Evolutionary conservation across 192 early-diverging fungal genomes (phyloP), one percentile per base, ranked within the genome.

Genomic region (Cladochytrium replicatum): DNA sequence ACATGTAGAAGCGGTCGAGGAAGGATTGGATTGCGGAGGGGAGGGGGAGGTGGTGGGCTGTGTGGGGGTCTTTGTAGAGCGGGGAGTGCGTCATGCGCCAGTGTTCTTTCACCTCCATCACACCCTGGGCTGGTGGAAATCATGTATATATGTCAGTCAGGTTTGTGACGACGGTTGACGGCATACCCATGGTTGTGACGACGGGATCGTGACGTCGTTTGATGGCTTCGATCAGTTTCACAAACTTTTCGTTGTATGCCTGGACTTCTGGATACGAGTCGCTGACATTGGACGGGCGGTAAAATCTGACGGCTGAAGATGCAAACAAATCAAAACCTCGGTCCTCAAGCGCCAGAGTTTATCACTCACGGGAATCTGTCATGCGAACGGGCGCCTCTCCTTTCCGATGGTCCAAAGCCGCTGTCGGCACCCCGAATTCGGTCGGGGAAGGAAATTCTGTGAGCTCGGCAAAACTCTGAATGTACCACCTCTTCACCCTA

Each of bases 1-100:
- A 90, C 80, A 93, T 85, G 68, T 97, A 93, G 71, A 97, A 97
- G 29, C 89, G 80, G 67, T 93, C 91, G 50, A 97, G 64, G 52
- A 97, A 97, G 25, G 80, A 70, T 66, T 97, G 91, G 11, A 93
- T 74, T 32, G 77, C 84, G 15, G 78, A 78, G n/a, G 69, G 74
- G 3, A 73, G 61, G 21, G 57, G 67, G 15, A 66, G 45, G 1
- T 43, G 47, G 0, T 49, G 47, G 2, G 13, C 47, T 52, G 9
- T 13, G 13, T 11, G 50, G 11, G 48, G 38, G 11, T 2, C 50
- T 8, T 38, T 38, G 15, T 53, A 32, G 15, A 53, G 34, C 9
- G 59, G 57, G 17, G 72, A 64, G 34, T 69, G 66, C 8, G 69
- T 59, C 6, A 47, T 43, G 11, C 30, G 40, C 69, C 73, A 75